Evolutionary conservation across 352 stramenopile species (phyloP), one percentile per base, ranked within the genome.

Genomic region (Thalassiosira mediterranea): DNA sequence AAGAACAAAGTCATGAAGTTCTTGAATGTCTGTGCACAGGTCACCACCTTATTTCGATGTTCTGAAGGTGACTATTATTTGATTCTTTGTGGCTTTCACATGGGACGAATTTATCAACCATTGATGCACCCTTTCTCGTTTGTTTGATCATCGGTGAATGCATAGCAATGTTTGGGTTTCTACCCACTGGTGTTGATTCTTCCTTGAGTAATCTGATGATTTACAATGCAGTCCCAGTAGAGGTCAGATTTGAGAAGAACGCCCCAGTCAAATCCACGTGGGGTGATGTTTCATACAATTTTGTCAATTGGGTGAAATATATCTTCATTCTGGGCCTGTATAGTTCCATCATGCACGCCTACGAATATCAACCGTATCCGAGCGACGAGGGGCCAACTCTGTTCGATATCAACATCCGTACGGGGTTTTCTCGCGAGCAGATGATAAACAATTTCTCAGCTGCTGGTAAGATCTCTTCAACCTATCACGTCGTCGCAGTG

Each of bases 151-250:
- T n/a, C n/a, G n/a, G n/a, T n/a, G n/a, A n/a, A n/a, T n/a, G n/a
- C 29, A 64, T 29, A 79, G 70, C 84, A 4, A 88, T 91, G 74
- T 88, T 86, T 76, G 83, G 70, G 19, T 90, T 81, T 32, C 78
- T 86, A 46, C 80, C 84, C 17, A 17, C 29, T n/a, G 10, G 70
- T 51, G 78, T 83, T 25, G 75, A 87, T 37, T 51, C 70, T 34
- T 87, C 76, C 0, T 63, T 90, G 4, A 72, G 5, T 15, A 84
- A 90, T 58, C 80, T 86, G 29, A 40, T 86, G 3, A 48, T 81
- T 25, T 91, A 89, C 60, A 83, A 83, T 62, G 44, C 68, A 15
- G 74, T 77, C 17, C 73, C 73, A 32, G 53, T 81, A 23, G 76
- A 83, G 19, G 71, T 72, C 56, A 78, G 80, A 46, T 75, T 80